Conservation (phyloP, 805 yeast genomes). For the Cyberlindnera xishuangbannaensis region DNA sequence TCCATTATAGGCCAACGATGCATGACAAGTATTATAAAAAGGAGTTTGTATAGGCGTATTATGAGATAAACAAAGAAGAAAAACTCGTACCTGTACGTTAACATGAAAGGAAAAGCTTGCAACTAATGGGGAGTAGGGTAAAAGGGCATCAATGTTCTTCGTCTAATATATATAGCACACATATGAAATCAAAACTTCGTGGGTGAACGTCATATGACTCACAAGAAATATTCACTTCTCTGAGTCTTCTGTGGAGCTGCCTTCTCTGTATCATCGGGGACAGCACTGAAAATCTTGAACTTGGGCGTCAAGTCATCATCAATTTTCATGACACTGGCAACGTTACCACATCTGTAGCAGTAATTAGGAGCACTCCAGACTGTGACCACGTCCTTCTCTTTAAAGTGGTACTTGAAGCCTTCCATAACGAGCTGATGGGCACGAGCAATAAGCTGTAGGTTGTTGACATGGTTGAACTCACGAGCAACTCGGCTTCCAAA, state of each 20-base stretch:
- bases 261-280: constrained; percentile 63
- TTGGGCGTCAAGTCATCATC: constrained; percentile 82
- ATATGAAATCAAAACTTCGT: no score
- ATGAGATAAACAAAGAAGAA: no score
- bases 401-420: constrained; percentile 94
- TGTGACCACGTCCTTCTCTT: constrained; percentile 85
- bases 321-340: constrained; percentile 96
- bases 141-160: no score
- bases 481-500: constrained; percentile 92
- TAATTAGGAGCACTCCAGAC: constrained; percentile 98
- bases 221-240: constrained; percentile 30
- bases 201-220: no score
- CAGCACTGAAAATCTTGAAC: constrained; percentile 92
- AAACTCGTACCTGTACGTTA: no score
- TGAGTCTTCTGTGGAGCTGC: constrained; percentile 30
- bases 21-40: no score
- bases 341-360: constrained; percentile 97
- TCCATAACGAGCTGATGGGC: constrained; percentile 99
- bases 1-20: no score
- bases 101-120: no score
- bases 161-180: no score
- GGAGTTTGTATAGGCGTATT: no score
- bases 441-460: constrained; percentile 81
- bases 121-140: no score
- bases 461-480: constrained; percentile 94